Percentiles rank a stretch among this genome's conserved stretches.
Conservation (phyloP, 177 flowering plant species). For the Telopea speciosissima region DNA sequence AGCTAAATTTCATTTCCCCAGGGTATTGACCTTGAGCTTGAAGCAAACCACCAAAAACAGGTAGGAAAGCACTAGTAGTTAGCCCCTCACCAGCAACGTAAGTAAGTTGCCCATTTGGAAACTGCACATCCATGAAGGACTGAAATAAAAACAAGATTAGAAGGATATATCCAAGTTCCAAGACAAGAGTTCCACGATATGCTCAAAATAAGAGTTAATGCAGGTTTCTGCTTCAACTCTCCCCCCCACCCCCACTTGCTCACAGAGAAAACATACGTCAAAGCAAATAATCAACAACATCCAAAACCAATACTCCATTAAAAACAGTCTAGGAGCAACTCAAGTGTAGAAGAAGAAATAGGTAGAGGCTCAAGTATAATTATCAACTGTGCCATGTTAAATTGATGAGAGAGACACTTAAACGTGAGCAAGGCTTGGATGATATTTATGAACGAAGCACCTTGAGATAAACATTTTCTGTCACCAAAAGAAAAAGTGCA, state of each 20-base stretch:
- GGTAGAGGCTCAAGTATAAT: not conserved
- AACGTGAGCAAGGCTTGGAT: not conserved
- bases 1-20: conserved; percentile 85
- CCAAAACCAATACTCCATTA: not conserved
- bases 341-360: not conserved
- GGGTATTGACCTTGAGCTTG: conserved; percentile 98
- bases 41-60: conserved; percentile 83
- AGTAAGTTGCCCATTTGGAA: conserved; percentile 93
- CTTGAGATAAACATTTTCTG: not conserved
- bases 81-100: conserved; percentile 97
- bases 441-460: not conserved
- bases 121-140: conserved; percentile 96
- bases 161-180: not conserved
- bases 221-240: not conserved
- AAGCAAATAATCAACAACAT: not conserved
- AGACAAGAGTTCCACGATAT: not conserved
- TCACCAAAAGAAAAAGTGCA: not conserved
- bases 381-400: not conserved
- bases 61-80: conserved; percentile 80
- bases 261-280: not conserved
- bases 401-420: not conserved
- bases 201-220: not conserved
- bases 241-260: too few relatives aligned
- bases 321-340: too few relatives aligned
- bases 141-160: conserved; percentile 26